Conservation (phyloP, 306 rosid species). For the Bauhinia variegata region DNA sequence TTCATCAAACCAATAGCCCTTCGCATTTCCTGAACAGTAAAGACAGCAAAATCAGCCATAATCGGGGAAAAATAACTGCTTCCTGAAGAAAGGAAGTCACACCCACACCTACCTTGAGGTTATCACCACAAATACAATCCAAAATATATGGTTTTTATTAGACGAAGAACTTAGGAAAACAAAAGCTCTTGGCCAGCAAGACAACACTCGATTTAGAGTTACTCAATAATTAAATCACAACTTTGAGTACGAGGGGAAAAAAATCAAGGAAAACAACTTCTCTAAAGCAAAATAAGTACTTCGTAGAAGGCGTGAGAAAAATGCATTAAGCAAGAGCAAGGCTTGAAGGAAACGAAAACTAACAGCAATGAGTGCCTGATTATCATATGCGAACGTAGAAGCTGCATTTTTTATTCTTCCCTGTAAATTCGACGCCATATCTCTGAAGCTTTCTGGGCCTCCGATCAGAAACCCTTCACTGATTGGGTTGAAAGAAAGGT, state of each 20-base stretch:
- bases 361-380: conserved; percentile 68
- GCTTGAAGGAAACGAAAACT: neutral
- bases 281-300: neutral
- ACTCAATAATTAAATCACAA: conserved; percentile 4
- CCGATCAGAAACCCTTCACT: neutral
- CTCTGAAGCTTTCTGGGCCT: neutral
- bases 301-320: neutral
- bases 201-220: neutral
- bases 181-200: neutral
- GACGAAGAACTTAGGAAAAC: neutral
- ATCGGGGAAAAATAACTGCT: neutral
- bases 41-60: neutral
- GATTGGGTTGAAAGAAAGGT: neutral
- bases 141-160: neutral
- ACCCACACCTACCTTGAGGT: neutral
- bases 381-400: conserved; percentile 53
- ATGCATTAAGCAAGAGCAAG: neutral
- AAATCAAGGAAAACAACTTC: neutral
- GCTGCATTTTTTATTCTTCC: conserved; percentile 56
- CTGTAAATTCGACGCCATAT: conserved; percentile 68
- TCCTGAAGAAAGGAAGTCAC: neutral
- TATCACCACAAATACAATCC: neutral
- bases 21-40: conserved; percentile 64
- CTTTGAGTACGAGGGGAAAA: neutral
- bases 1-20: conserved; percentile 56